Evolutionary conservation across 2,329 filamentous ascomycete genomes (phyloP).

Genomic region (Diaporthe aspalathi): DNA sequence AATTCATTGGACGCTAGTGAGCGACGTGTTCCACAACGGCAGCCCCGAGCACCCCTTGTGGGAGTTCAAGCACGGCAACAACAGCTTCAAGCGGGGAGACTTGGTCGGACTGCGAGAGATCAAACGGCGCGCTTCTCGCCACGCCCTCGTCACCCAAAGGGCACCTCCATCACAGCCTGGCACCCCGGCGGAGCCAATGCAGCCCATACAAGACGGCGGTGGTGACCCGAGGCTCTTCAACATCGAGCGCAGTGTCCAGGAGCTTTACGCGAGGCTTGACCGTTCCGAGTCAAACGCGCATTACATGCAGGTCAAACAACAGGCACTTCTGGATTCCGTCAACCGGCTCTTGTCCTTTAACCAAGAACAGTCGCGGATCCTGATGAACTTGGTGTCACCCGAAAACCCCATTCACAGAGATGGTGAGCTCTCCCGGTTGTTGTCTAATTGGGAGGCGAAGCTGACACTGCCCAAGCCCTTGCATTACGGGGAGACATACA

Average conservation of each 20-base stretch:
- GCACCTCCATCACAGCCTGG: slow-evolving; percentile 80
- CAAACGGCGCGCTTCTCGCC: slow-evolving; percentile 91
- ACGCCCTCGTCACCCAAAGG: slow-evolving; percentile 91
- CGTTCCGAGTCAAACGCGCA: slow-evolving; percentile 87
- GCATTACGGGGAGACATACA: slow-evolving; percentile 69
- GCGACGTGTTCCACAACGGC: slow-evolving; percentile 96
- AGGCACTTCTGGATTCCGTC: slow-evolving; percentile 84
- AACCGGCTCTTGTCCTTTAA: slow-evolving; percentile 79
- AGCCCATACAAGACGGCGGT: slow-evolving; percentile 73
- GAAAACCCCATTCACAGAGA: slow-evolving; percentile 86
- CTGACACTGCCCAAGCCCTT: slow-evolving; percentile 59
- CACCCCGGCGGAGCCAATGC: slow-evolving; percentile 84
- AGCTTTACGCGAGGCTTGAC: slow-evolving; percentile 79
- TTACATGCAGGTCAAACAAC: slow-evolving; percentile 82
- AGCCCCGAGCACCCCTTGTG: slow-evolving; percentile 93
- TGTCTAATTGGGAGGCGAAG: slow-evolving; percentile 40
- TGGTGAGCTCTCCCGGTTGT: slow-evolving; percentile 65
- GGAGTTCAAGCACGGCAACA: slow-evolving; percentile 99
- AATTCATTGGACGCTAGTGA: slow-evolving; percentile 69
- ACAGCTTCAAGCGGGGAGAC: slow-evolving; percentile 96
- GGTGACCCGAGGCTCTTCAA: slow-evolving; percentile 79
- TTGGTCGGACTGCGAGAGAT: slow-evolving; percentile 92
- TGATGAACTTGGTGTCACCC: slow-evolving; percentile 77
- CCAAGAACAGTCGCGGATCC: slow-evolving; percentile 81
- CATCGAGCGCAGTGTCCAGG: slow-evolving; percentile 86